phyloP scores from a whole-genome alignment of 176 grass and related monocot species.

The Aechmea fasciata region DNA sequence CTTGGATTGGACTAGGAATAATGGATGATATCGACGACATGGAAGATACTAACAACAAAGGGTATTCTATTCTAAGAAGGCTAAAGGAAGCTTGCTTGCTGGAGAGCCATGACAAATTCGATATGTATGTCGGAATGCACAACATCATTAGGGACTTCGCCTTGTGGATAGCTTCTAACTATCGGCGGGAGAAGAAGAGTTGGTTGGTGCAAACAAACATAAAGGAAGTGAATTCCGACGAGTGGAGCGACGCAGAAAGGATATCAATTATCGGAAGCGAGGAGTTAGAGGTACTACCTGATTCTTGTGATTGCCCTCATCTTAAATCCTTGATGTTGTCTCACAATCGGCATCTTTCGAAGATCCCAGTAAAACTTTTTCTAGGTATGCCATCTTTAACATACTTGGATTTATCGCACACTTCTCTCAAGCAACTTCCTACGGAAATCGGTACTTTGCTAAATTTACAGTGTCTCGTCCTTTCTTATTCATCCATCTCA shows the following conservation, averaged over 20 bases:
- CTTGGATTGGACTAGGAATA: constrained; percentile 41
- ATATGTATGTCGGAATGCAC: constrained; percentile 26
- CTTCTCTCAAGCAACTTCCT: too few species aligned
- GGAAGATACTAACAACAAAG: constrained; percentile 23
- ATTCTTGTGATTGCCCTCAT: constrained; percentile 19
- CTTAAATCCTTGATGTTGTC: constrained; percentile 23
- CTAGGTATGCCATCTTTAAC: constrained; percentile 8
- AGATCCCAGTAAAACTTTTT: constrained; percentile 19
- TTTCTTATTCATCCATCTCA: constrained; percentile 29
- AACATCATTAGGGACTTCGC: constrained; percentile 35
- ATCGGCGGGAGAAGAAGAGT: not conserved
- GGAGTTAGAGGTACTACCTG: constrained; percentile 21
- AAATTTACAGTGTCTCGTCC: constrained; percentile 14
- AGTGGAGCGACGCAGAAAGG: constrained; percentile 25
- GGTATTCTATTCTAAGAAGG: constrained; percentile 34
- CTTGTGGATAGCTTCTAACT: constrained; percentile 28
- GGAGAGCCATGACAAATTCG: constrained; percentile 9
- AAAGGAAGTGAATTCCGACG: constrained; percentile 11
- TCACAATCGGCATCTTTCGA: constrained; percentile 26
- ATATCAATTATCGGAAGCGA: constrained; percentile 37
- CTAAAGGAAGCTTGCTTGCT: constrained; percentile 42
- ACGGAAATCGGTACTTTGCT: too few species aligned
- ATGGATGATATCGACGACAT: constrained; percentile 20
- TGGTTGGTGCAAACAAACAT: constrained; percentile 24
- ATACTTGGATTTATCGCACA: constrained; percentile 31